Evolutionary conservation across 2,329 filamentous ascomycete species (phyloP), one percentile per base, ranked within the genome.

Genomic region (Nakataea oryzae): DNA sequence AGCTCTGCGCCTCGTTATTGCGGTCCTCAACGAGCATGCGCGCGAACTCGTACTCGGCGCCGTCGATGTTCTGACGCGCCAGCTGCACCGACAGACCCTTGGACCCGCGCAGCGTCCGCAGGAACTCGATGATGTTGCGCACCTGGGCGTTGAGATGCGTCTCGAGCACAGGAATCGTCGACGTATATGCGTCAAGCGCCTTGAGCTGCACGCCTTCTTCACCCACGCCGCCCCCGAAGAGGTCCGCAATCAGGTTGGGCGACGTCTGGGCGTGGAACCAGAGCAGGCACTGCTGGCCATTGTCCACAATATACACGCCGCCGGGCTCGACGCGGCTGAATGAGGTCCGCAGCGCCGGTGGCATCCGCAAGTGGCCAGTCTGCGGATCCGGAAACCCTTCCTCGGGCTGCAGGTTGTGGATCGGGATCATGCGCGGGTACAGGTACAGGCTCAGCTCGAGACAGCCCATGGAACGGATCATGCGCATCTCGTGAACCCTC

Each of bases 1-100:
- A 99, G 72, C 90, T 96, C 76, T 96, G 93, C 47, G 95, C 95
- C 77, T 99, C 95, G 68, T 96, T 96, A 74, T 97, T 97, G 66
- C 95, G 85, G 72, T 99, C 95, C 76, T 99, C 95, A 34, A 96
- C 86, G 67, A 99, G 75, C 75, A 96, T 80, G 61, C 93, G 81
- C 9, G 95, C 95, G 78, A 97, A 99, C 74, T 99, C 95, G 70
- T 92, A 97, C 74, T 99, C 95, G 3, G 93, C 91, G 0, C 95
- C 95, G 70, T 99, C 95, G 4, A 97, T 81, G 0, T 93, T 93
- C 75, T 97, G 95, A 63, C 95, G 79, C 9, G 95, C 95, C 58
- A 99, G 81, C 75, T 97, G 95, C 58, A 99, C 84, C 1, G 91
- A 91, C 64, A 96, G 78, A 27, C 90, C 91, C 77, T 97, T 97